phyloP scores from a whole-genome alignment of 768 basidiomycete genomes.

The Leccinum sublutescens region DNA sequence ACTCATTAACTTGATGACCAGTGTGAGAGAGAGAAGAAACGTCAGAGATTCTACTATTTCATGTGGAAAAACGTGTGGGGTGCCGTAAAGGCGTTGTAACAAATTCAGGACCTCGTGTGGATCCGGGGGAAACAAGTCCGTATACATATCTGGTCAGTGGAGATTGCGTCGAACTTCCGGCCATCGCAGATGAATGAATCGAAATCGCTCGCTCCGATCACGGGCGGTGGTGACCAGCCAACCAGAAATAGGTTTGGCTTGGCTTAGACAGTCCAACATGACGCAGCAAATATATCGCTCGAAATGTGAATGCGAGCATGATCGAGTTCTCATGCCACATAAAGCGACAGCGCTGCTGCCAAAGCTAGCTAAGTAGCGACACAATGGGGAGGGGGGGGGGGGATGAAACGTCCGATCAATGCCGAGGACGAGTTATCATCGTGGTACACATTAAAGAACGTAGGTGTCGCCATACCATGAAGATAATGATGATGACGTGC shows the following conservation, averaged over 20 bases:
- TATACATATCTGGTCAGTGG: constrained; percentile 1
- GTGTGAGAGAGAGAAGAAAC: background rate
- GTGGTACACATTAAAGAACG: constrained; percentile 14
- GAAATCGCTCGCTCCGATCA: background rate
- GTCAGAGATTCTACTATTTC: background rate
- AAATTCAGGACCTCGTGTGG: too few relatives aligned
- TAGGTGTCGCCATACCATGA: constrained; percentile 6
- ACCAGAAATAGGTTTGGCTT: background rate
- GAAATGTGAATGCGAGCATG: constrained; percentile 4
- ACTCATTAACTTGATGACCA: too few relatives aligned
- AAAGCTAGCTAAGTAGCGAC: constrained; percentile 10
- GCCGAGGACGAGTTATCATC: constrained; percentile 5
- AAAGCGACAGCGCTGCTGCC: constrained; percentile 16
- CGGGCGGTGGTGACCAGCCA: too few relatives aligned
- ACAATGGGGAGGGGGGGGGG: constrained; percentile 9
- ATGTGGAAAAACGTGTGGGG: too few relatives aligned
- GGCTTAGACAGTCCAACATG: background rate
- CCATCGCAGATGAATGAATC: background rate
- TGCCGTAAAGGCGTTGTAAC: too few relatives aligned
- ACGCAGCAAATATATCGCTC: background rate
- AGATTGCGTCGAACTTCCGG: constrained; percentile 3
- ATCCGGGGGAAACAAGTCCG: too few relatives aligned
- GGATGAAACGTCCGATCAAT: constrained; percentile 1
- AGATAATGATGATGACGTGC: background rate
- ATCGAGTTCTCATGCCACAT: constrained; percentile 31